Evolutionary conservation across 1,284 basidiomycete species (phyloP), one percentile per base, ranked within the genome.

Genomic region (Puccinia polysora): DNA sequence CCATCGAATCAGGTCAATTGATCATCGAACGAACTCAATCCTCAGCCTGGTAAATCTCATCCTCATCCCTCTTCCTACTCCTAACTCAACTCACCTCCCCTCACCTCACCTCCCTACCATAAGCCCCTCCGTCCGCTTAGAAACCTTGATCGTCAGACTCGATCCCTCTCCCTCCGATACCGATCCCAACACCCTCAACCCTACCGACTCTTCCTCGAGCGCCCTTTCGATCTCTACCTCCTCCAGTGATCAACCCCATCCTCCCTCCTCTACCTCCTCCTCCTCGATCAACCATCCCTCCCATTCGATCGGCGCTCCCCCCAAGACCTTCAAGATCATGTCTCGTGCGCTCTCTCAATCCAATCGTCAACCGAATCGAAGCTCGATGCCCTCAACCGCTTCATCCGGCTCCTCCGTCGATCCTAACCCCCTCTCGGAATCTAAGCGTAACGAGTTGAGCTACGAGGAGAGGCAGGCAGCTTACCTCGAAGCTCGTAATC

Each of bases 261-360:
- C 20, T 36, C 20, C 55, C 5, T 25, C n/a, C 15, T 23, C 58
- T 7, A 4, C 14, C 2, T 52, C 56, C 12, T 34, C 18, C 50
- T 45, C 25, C n/a, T 34, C n/a, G 56, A 23, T 38, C 40, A 36
- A 60, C 52, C 43, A 15, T 4, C 15, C 45, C 5, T 2, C 45
- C 15, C 45, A 15, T n/a, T 10, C 49, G 14, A 40, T 50, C 8
- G 43, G 8, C 32, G 6, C 32, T 40, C 60, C 36, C 7, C 58
- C 52, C 0, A 72, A 72, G 32, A 53, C 69, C 30, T 72, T 72
- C 40, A 72, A 72, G 30, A 72, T 72, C 60, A 72, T 72, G 69
- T 63, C 69, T n/a, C 49, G 69, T 30, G 43, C 58, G 0, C 50
- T 60, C 47, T 63, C 69, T 34, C 69, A 64, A 34, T 32, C 60